Conservation (phyloP, 192 early-diverging fungal species). For the Podochytrium sp. region DNA sequence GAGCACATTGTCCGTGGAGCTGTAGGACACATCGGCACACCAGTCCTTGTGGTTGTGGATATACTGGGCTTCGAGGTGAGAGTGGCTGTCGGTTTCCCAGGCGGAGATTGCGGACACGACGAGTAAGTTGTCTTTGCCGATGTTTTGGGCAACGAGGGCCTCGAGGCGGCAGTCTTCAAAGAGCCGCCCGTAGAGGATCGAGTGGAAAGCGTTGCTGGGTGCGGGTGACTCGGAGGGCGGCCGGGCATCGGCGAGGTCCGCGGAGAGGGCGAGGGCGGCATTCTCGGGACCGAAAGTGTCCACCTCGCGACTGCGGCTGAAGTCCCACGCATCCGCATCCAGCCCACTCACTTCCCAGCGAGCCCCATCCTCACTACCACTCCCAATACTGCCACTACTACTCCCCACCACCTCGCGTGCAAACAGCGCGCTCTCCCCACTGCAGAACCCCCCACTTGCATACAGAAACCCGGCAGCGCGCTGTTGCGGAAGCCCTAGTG, state of each 20-base stretch:
- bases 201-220: slow-evolving; percentile 39
- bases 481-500: slow-evolving; percentile 61
- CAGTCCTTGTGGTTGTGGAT: slow-evolving; percentile 23
- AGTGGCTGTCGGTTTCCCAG: slow-evolving; percentile 54
- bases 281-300: background rate
- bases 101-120: slow-evolving; percentile 68
- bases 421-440: background rate
- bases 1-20: slow-evolving; percentile 75
- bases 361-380: too few relatives aligned
- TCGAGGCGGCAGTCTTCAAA: slow-evolving; percentile 73
- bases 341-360: background rate
- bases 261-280: background rate
- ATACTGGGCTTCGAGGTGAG: slow-evolving; percentile 72
- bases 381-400: too few relatives aligned
- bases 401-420: slow-evolving; percentile 18
- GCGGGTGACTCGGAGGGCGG: background rate
- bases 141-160: slow-evolving; percentile 59
- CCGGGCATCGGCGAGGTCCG: background rate
- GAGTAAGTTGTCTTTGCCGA: slow-evolving; percentile 59
- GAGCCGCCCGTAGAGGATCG: slow-evolving; percentile 73
- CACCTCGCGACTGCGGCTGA: background rate
- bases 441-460: slow-evolving; percentile 29
- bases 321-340: background rate
- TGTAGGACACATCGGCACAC: slow-evolving; percentile 34
- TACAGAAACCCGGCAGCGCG: slow-evolving; percentile 79